Conservation (phyloP, 2,329 filamentous ascomycete species). For the Thielaviopsis musarum region DNA sequence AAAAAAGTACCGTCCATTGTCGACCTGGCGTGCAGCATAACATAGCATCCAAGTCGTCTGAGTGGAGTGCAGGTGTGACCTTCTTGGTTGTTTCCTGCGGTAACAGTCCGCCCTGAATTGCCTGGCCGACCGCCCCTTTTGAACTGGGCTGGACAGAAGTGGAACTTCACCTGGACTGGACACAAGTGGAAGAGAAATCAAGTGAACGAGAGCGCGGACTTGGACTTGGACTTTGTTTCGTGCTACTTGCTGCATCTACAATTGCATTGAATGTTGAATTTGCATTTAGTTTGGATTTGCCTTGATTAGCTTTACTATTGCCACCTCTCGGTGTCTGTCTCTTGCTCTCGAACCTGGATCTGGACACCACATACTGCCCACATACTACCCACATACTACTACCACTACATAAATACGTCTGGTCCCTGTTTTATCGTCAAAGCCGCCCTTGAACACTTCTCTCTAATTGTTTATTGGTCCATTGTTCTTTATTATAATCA, state of each 20-base stretch:
- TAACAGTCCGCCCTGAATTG: background rate
- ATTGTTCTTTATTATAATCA: background rate
- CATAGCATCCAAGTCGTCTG: background rate
- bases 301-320: background rate
- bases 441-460: background rate
- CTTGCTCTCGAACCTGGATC: too few species aligned
- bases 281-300: background rate
- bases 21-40: background rate
- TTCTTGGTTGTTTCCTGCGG: background rate
- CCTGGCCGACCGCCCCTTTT: background rate
- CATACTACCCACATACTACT: background rate
- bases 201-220: too few species aligned
- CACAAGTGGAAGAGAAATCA: too few species aligned
- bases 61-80: background rate
- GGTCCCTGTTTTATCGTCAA: background rate
- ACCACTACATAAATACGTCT: background rate
- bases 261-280: background rate
- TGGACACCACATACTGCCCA: too few species aligned
- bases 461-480: background rate
- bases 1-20: too few species aligned
- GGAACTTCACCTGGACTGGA: too few species aligned
- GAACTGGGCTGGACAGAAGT: background rate
- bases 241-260: background rate
- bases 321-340: background rate
- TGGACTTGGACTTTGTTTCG: too few species aligned